Conservation (phyloP, 208 protist species). For the Leishmania turanica region DNA sequence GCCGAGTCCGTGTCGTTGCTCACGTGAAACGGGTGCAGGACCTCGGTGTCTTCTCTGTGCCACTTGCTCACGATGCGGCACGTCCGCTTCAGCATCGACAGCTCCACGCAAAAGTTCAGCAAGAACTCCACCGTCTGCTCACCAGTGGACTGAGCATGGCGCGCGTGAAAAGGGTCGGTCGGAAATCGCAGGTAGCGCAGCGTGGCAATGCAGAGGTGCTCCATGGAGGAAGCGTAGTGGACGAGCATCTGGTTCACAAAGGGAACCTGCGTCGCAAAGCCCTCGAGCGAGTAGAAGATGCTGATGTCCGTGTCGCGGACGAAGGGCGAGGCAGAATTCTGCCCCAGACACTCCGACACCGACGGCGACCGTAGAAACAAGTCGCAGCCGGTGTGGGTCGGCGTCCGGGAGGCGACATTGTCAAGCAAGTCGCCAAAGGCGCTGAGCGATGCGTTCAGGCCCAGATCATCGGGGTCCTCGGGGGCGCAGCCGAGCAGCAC, state of each 20-base stretch:
- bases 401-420: slow-evolving; percentile 4
- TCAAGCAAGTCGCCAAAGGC: slow-evolving; percentile 17
- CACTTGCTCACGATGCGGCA: slow-evolving; percentile 31
- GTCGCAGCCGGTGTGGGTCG: slow-evolving; percentile 9
- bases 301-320: slow-evolving; percentile 32
- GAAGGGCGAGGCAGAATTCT: slow-evolving; percentile 6
- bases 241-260: slow-evolving; percentile 70
- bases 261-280: slow-evolving; percentile 70
- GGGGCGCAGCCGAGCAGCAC: slow-evolving; percentile 53
- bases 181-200: slow-evolving; percentile 64
- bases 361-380: slow-evolving; percentile 13
- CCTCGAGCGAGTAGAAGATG: slow-evolving; percentile 55
- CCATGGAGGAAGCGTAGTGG: slow-evolving; percentile 61
- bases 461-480: slow-evolving; percentile 15
- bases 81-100: slow-evolving; percentile 56
- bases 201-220: slow-evolving; percentile 76
- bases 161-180: slow-evolving; percentile 49
- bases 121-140: slow-evolving; percentile 60
- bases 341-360: slow-evolving; percentile 17
- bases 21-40: slow-evolving; percentile 14
- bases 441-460: slow-evolving; percentile 14
- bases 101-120: slow-evolving; percentile 60
- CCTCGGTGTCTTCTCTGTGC: slow-evolving; percentile 22
- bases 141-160: slow-evolving; percentile 51
- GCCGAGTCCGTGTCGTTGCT: slow-evolving; percentile 33